phyloP scores from a whole-genome alignment of 441 rosid genomes.

The Rhodomyrtus psidioides region DNA sequence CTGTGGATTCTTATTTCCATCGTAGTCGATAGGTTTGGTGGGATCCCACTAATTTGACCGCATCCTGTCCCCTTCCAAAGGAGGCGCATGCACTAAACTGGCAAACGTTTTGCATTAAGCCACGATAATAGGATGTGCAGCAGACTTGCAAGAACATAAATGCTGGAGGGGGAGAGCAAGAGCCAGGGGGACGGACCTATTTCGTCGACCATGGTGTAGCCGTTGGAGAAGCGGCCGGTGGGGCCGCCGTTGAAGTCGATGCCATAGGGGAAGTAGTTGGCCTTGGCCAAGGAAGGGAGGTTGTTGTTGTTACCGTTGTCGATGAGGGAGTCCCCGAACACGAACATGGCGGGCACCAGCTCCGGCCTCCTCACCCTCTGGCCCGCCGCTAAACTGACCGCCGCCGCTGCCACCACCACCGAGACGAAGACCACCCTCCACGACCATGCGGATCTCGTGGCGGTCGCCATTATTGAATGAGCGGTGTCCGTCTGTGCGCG shows the following conservation, averaged over 20 bases:
- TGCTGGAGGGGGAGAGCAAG: too few relatives aligned
- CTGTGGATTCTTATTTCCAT: neutral
- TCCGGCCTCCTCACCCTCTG: conserved; percentile 16
- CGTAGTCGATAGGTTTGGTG: neutral
- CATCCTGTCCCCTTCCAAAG: neutral
- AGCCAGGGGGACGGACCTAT: conserved; percentile 33
- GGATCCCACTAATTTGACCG: neutral
- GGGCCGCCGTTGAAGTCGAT: conserved; percentile 92
- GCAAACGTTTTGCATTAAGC: neutral
- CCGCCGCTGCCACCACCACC: neutral
- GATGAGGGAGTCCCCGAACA: conserved; percentile 89
- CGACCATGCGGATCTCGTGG: neutral
- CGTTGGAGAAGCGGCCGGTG: conserved; percentile 92
- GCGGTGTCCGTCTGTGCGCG: neutral
- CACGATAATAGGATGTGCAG: neutral
- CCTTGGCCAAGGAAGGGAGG: conserved; percentile 79
- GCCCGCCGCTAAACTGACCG: neutral
- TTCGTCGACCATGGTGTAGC: conserved; percentile 87
- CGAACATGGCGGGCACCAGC: conserved; percentile 77
- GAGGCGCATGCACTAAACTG: neutral
- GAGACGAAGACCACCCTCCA: neutral
- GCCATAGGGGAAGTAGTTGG: conserved; percentile 85
- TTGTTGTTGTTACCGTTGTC: conserved; percentile 87
- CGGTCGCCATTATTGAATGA: conserved; percentile 8
- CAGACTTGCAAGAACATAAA: neutral